phyloP scores from a whole-genome alignment of 2,329 filamentous ascomycete species.

The Ceratocystis smalleyi region DNA sequence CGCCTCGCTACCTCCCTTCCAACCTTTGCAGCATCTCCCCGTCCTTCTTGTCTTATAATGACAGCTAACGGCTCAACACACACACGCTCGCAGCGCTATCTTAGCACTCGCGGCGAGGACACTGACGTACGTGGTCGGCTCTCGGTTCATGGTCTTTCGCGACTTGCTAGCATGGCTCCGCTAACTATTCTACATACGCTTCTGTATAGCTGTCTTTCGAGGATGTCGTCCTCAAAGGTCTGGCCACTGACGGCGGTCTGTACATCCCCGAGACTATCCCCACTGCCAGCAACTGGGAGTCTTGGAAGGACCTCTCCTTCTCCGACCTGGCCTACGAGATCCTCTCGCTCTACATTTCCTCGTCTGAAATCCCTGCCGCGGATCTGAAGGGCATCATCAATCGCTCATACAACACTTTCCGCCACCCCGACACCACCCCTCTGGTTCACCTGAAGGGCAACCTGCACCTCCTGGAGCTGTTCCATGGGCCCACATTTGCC shows the following conservation, averaged over 20 bases:
- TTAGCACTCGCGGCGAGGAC: constrained; percentile 37
- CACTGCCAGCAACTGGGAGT: constrained; percentile 45
- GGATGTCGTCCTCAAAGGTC: constrained; percentile 75
- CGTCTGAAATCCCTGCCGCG: constrained; percentile 60
- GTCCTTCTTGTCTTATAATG: constrained; percentile 23
- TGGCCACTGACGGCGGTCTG: constrained; percentile 72
- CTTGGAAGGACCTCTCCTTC: constrained; percentile 67
- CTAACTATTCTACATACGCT: constrained; percentile 11
- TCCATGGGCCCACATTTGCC: constrained; percentile 87
- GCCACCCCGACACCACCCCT: constrained; percentile 61
- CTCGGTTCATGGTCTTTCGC: not conserved
- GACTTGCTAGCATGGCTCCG: not conserved
- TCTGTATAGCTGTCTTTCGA: constrained; percentile 63
- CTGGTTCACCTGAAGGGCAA: constrained; percentile 63
- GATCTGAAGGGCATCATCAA: constrained; percentile 74
- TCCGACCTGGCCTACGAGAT: constrained; percentile 70
- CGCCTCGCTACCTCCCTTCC: not conserved
- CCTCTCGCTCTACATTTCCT: constrained; percentile 74
- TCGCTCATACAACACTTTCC: constrained; percentile 80
- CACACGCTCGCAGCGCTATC: constrained; percentile 33
- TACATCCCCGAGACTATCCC: constrained; percentile 81
- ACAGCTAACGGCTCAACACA: constrained; percentile 29
- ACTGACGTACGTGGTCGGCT: constrained; percentile 27
- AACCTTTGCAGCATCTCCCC: not conserved
- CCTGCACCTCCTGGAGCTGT: constrained; percentile 78